Conservation (phyloP, 257 asterid species). For the Voacanga thouarsii region DNA sequence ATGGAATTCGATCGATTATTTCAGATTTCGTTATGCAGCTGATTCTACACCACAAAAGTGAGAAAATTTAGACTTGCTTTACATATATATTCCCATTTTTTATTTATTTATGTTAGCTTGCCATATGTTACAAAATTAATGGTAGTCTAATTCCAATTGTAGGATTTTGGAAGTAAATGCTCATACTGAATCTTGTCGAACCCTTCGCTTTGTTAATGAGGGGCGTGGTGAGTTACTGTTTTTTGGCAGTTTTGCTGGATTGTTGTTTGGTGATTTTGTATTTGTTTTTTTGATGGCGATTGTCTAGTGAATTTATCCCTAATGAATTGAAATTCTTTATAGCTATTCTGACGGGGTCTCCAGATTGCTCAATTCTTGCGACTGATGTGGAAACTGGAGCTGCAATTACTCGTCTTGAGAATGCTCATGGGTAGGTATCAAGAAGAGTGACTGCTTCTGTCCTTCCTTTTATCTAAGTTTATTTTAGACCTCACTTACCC, state of each 20-base stretch:
- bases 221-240: slow-evolving; percentile 58
- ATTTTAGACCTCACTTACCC: background rate
- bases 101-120: background rate
- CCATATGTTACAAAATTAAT: no score
- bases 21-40: slow-evolving; percentile 62
- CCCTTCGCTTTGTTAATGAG: slow-evolving; percentile 79
- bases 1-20: background rate
- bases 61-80: background rate
- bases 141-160: background rate
- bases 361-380: slow-evolving; percentile 89
- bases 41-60: slow-evolving; percentile 69
- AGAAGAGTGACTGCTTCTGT: slow-evolving; percentile 1
- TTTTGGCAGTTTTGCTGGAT: background rate
- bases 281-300: background rate
- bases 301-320: slow-evolving; percentile 4
- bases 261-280: background rate
- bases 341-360: slow-evolving; percentile 88
- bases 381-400: slow-evolving; percentile 88
- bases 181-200: slow-evolving; percentile 83
- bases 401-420: slow-evolving; percentile 58
- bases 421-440: slow-evolving; percentile 70
- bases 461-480: background rate
- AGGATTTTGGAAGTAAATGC: slow-evolving; percentile 73
- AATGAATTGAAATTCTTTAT: slow-evolving; percentile 18
- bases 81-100: slow-evolving; percentile 12